These are phyloP conservation scores for Letharia lupina DNA, from an alignment of 495 filamentous ascomycete species.

Conservation along the genomic window DNA sequence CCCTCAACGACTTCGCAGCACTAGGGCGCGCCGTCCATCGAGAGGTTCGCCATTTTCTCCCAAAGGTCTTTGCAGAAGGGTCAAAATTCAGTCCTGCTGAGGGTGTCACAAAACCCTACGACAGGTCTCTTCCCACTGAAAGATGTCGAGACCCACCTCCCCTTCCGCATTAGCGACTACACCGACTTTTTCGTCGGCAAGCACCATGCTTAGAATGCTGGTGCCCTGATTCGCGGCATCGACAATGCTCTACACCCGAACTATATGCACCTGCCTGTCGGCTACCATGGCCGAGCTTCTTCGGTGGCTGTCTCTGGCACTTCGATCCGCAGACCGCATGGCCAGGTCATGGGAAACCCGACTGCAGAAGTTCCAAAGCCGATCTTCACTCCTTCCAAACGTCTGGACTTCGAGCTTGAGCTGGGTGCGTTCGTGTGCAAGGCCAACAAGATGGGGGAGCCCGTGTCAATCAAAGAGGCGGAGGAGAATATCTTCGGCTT, in stretches of 20 bases:
- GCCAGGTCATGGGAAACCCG: constrained; percentile 68
- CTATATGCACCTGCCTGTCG: constrained; percentile 84
- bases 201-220: constrained; percentile 79
- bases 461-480: constrained; percentile 55
- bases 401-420: constrained; percentile 83
- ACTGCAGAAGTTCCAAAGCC: constrained; percentile 52
- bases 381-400: constrained; percentile 52
- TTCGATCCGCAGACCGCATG: constrained; percentile 64
- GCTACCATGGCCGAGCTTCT: constrained; percentile 77
- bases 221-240: constrained; percentile 72
- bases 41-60: constrained; percentile 64
- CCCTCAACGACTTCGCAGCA: constrained; percentile 74
- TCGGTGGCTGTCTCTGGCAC: constrained; percentile 73
- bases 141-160: constrained; percentile 63
- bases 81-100: constrained; percentile 44
- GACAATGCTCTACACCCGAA: constrained; percentile 79
- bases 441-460: constrained; percentile 56
- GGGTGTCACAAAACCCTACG: constrained; percentile 45
- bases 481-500: constrained; percentile 76
- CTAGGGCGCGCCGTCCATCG: constrained; percentile 64
- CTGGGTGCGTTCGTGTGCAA: constrained; percentile 72
- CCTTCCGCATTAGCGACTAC: constrained; percentile 88
- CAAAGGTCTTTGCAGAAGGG: constrained; percentile 56
- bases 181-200: constrained; percentile 94
- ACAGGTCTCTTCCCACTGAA: constrained; percentile 47